These are phyloP conservation scores for Pythium apleroticum DNA, from an alignment of 352 stramenopile genomes.

Conservation along the genomic window DNA sequence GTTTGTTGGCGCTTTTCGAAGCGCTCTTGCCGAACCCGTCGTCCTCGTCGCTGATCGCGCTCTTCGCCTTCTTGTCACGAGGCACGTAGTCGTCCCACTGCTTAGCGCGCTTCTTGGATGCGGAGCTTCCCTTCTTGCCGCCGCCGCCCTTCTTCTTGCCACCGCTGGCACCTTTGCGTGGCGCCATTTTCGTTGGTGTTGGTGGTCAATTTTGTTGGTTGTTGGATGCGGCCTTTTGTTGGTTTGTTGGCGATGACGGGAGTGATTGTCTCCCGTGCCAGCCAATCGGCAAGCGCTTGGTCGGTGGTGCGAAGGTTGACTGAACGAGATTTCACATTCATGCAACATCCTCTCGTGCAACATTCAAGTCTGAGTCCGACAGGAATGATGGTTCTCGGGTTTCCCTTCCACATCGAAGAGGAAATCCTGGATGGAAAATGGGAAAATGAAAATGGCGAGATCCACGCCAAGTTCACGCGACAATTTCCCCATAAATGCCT, in stretches of 20 bases:
- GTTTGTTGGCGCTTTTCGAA: neutral
- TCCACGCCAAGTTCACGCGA: conserved; percentile 4
- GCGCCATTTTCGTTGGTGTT: conserved; percentile 11
- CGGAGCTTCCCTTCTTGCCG: conserved; percentile 20
- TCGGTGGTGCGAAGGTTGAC: no score
- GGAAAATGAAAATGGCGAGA: conserved; percentile 3
- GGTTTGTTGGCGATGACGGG: conserved; percentile 11
- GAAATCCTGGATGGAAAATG: no score
- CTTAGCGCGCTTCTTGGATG: conserved; percentile 19
- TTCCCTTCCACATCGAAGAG: no score
- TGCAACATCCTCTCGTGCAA: no score
- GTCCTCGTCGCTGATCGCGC: neutral
- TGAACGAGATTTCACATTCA: no score
- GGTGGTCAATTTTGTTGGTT: neutral
- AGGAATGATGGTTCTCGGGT: neutral
- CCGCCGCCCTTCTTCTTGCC: conserved; percentile 23
- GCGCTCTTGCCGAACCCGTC: neutral
- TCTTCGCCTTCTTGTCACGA: conserved; percentile 12
- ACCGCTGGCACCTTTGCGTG: conserved; percentile 13
- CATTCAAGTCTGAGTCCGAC: no score
- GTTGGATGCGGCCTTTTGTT: conserved; percentile 6
- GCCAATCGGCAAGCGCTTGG: neutral
- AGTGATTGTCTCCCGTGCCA: conserved; percentile 1
- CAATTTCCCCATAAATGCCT: conserved; percentile 28
- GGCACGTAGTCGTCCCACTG: conserved; percentile 27